Base-by-base conservation (phyloP, 768 basidiomycete species). In the Boletus rex-veris region DNA sequence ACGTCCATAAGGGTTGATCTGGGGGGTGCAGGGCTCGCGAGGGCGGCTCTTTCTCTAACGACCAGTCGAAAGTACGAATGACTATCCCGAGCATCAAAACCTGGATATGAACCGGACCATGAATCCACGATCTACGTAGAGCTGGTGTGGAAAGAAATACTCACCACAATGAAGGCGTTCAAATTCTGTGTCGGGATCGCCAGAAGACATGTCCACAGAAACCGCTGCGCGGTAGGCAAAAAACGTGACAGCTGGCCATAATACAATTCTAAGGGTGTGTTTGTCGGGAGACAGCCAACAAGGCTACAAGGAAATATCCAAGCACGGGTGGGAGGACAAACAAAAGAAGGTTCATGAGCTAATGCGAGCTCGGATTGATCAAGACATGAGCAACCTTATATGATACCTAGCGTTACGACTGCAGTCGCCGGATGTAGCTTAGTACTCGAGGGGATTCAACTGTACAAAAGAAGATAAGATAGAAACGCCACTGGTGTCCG, bases 231-330 rank as follows among this genome's bases (percentile, higher is more conserved):
- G 72, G 55, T 76, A 78, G 8, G 76, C 67, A 8, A 70, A 57
- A 64, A 73, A 75, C 12, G 79, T 55, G 4, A 78, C 73, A 24
- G 79, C 47, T 3, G 80, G 79, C 36, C 80, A 71, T 18, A 82
- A 55, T 9, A 75, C 75, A 45, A 80, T 54, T 38, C 82, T 78
- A 41, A 77, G 61, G 7, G 59, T 46, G 70, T 0, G 82, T 83
- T 14, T 69, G 64, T 0, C 77, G 77, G 5, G 74, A 64, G 28
- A 79, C 65, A 7, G 80, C 77, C 48, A 85, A 73, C 36, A 78
- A 62, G 14, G 83, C 81, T n/a, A 75, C 73, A 14, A 64, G 57
- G 66, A 79, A 78, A 64, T 81, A 82, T 52, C 71, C 71, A 9
- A 78, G 43, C 1, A 79, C 19, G 10, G 75, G 69, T 6, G 78